Evolutionary conservation across 1,139 yeast genomes (phyloP), one percentile per base, ranked within the genome.

Genomic region (Insectozyma bohioensis): DNA sequence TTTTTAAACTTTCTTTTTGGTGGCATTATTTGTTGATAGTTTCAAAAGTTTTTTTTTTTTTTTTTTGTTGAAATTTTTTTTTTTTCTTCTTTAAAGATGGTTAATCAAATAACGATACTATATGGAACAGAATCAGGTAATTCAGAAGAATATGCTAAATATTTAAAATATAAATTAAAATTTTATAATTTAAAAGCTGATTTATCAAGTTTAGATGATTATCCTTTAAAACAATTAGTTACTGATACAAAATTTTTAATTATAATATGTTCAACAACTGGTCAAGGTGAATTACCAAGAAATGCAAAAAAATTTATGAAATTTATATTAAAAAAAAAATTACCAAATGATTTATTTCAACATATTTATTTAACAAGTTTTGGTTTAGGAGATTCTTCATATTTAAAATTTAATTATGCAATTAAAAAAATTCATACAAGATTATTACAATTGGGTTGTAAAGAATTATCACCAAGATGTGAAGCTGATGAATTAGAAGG

Each of bases 61-160:
- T 12, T 21, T 26, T 21, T 22, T 24, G 18, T 32, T 28, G 33
- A 17, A 26, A 18, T 35, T 25, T 28, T 34, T 37, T 24, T 35
- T 26, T 31, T 28, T 26, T 26, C 20, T 33, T 20, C 28, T 15
- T 24, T 30, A n/a, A n/a, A n/a, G n/a, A 37, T 34, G 41, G 6
- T 34, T 9, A 38, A 37, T 24, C 42, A 46, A 36, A 61, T 85
- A 10, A 77, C 80, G 18, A 74, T 92, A 11, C 63, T 92, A 1
- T 90, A 85, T 54, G 97, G 97, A 0, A 83, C 96, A 1, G 97
- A 90, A 52, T 86, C 97, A 0, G 98, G 97, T 1, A 88, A 86
- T 47, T 76, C 96, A 1, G 87, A 85, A 48, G 97, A 92, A 48
- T 82, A 78, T 49, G 96, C 97, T 1, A 72, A 74, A 35, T 71